Evolutionary conservation across 2,329 filamentous ascomycete species (phyloP).

Genomic region (Allantophomopsis lycopodina): DNA sequence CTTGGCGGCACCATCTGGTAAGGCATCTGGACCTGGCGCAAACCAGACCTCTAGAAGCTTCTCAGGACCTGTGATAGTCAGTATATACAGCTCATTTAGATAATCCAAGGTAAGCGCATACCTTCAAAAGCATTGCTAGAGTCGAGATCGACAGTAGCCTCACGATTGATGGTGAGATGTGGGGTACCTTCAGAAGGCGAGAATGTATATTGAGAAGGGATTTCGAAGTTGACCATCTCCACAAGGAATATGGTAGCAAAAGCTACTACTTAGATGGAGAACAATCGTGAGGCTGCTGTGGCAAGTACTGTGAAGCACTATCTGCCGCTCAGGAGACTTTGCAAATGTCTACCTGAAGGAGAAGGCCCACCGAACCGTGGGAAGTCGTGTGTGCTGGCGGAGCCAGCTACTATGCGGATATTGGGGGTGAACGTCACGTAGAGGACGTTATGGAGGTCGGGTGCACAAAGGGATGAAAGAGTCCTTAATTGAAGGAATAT

Average conservation of each 20-base stretch:
- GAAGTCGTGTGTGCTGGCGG: slow-evolving; percentile 59
- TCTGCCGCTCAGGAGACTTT: slow-evolving; percentile 96
- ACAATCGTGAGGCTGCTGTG: slow-evolving; percentile 3
- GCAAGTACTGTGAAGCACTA: slow-evolving; percentile 73
- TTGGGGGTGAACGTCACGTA: slow-evolving; percentile 39
- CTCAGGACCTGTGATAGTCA: slow-evolving; percentile 55
- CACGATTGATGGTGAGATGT: slow-evolving; percentile 91
- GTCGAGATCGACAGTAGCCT: slow-evolving; percentile 84
- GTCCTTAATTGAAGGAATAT: slow-evolving; percentile 75
- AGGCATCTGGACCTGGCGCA: slow-evolving; percentile 58
- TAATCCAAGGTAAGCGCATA: slow-evolving; percentile 19
- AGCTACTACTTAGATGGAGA: background rate
- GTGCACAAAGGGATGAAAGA: slow-evolving; percentile 72
- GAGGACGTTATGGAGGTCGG: slow-evolving; percentile 83
- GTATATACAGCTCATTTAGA: slow-evolving; percentile 8
- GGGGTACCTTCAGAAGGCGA: slow-evolving; percentile 75
- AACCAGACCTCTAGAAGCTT: slow-evolving; percentile 99
- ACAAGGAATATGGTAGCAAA: slow-evolving; percentile 9
- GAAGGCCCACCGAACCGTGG: slow-evolving; percentile 80
- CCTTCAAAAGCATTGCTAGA: slow-evolving; percentile 95
- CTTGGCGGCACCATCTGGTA: slow-evolving; percentile 57
- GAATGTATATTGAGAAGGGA: slow-evolving; percentile 69
- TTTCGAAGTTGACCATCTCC: slow-evolving; percentile 77
- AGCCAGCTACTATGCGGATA: slow-evolving; percentile 61
- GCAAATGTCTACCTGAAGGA: slow-evolving; percentile 87